Conservation (phyloP, 805 yeast genomes). For the Candida coquimbonensis region DNA sequence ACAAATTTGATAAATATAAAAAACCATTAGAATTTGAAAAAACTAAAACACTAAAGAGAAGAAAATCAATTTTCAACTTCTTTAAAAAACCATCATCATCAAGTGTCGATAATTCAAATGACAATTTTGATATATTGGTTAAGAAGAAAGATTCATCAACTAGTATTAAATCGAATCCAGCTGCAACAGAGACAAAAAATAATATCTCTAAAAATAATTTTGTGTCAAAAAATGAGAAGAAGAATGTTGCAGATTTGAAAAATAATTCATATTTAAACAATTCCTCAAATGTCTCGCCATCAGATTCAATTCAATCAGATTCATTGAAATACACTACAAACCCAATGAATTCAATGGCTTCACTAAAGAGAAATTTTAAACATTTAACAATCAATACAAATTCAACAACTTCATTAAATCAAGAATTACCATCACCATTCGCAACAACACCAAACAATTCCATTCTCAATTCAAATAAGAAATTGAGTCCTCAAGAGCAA, state of each 20-base stretch:
- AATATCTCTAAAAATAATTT: neutral
- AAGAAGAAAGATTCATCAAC: constrained; percentile 4
- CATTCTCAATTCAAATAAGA: neutral
- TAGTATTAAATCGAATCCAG: neutral
- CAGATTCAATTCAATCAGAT: no score
- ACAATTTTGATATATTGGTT: constrained; percentile 22
- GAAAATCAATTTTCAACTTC: constrained; percentile 20
- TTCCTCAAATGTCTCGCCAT: no score
- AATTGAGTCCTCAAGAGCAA: constrained; percentile 1
- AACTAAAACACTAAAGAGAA: constrained; percentile 11
- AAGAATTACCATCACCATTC: constrained; percentile 8
- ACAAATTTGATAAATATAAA: constrained; percentile 6
- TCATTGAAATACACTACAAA: neutral
- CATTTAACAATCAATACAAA: constrained; percentile 7
- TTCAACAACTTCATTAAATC: neutral
- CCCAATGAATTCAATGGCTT: constrained; percentile 6
- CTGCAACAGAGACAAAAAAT: neutral
- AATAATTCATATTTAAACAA: no score
- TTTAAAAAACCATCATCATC: constrained; percentile 11
- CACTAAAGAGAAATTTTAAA: constrained; percentile 10
- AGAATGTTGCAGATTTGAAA: no score
- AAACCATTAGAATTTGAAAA: constrained; percentile 6
- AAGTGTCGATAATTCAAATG: constrained; percentile 19
- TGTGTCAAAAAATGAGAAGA: neutral
- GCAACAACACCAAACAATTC: neutral